Base-by-base conservation (phyloP, 2,329 filamentous ascomycete species). In the Onygena corvina region DNA sequence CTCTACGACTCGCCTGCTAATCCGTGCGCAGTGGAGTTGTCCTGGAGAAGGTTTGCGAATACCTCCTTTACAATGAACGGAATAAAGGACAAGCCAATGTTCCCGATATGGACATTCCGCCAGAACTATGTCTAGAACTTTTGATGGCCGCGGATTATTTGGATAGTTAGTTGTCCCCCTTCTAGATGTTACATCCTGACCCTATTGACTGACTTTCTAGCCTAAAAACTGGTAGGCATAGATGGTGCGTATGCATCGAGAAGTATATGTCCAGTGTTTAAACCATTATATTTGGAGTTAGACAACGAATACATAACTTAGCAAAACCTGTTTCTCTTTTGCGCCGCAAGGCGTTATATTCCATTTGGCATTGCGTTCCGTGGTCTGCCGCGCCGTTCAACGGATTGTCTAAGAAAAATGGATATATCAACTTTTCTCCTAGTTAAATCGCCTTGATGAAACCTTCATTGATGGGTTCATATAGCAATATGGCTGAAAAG, bases 21-120 rank as follows among this genome's bases (percentile, higher is more conserved):
- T 12, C 31, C 31, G 21, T 23, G 16, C 48, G 27, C 54, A 82
- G 76, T 57, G 79, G 76, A 23, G 64, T 80, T 21, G 72, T 82
- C 8, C 70, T 84, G 1, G 80, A 83, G 59, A 82, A 82, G 62
- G 77, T 84, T 48, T 83, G 79, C 71, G 79, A 83, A 61, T 84
- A 84, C 59, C 72, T 84, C 38, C 81, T 80, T 63, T 83, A 83
- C 67, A 77, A 80, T 54, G 74, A 83, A 57, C 81, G 80, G 64
- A 69, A 81, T 59, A 74, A 76, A 54, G 71, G 79, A 40, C 69
- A 72, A 50, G 72, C 69, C 42, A 77, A 80, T 51, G 78, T 83
- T 7, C 73, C 78, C 0, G 80, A 84, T 57, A 79, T 82, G 75
- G 79, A 83, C 38, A 76, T 83, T 18, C 77, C 79, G 4, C 71